Evolutionary conservation across 345 rosid genomes (phyloP).

Genomic region (Kandelia obovata): DNA sequence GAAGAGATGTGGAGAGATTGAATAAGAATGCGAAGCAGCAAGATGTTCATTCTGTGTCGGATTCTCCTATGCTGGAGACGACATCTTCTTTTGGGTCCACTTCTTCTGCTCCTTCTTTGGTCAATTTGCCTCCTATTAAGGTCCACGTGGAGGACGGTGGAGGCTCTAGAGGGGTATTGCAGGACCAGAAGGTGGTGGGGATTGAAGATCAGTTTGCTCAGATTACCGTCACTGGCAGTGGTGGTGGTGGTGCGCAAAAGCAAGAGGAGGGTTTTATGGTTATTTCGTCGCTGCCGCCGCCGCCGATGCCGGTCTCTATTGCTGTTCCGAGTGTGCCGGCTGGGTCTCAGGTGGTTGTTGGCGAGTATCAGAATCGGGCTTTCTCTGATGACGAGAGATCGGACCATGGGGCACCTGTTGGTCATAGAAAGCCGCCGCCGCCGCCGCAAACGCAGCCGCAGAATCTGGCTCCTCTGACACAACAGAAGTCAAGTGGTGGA

Average conservation of each 20-base stretch:
- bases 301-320: conserved; percentile 44
- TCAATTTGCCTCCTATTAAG: conserved; percentile 78
- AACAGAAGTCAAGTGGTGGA: conserved; percentile 46
- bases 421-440: conserved; percentile 48
- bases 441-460: conserved; percentile 31
- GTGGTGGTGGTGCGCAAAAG: conserved; percentile 29
- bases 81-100: conserved; percentile 89
- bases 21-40: conserved; percentile 47
- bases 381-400: conserved; percentile 91
- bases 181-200: conserved; percentile 57
- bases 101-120: conserved; percentile 79
- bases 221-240: conserved; percentile 36
- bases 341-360: conserved; percentile 29
- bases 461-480: conserved; percentile 37
- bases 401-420: conserved; percentile 65
- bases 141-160: conserved; percentile 61
- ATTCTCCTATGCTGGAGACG: conserved; percentile 88
- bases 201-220: conserved; percentile 86
- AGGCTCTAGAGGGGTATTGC: conserved; percentile 28
- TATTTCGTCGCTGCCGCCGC: conserved; percentile 45
- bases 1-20: conserved; percentile 33
- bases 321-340: conserved; percentile 38
- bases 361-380: conserved; percentile 48
- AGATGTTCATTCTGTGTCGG: conserved; percentile 78
- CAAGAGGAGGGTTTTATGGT: conserved; percentile 47